Conservation (phyloP, 305 asterid genomes). For the Plantago lanceolata region DNA sequence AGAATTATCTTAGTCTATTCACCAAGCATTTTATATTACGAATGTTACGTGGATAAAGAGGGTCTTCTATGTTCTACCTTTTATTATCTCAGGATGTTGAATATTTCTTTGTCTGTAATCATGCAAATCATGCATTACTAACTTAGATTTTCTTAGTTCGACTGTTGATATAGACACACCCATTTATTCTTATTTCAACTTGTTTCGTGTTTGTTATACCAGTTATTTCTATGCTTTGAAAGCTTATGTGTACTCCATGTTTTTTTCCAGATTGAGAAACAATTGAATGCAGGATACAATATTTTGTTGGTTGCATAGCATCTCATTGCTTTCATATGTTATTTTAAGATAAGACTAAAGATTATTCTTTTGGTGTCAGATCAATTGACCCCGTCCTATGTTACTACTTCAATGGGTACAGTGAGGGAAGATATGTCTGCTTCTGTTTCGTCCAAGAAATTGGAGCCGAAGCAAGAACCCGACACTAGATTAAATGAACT, state of each 20-base stretch:
- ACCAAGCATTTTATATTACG: no score
- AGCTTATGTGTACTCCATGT: neutral
- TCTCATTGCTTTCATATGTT: conserved; percentile 4
- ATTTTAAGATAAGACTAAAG: conserved; percentile 14
- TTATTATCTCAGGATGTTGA: no score
- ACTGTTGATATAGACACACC: no score
- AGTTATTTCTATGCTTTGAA: no score
- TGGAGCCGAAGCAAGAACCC: conserved; percentile 29
- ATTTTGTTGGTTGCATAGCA: neutral
- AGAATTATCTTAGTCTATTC: no score
- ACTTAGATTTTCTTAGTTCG: no score
- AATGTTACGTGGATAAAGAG: no score
- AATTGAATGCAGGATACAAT: neutral
- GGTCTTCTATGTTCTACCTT: no score
- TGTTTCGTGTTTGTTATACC: no score
- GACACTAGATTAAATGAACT: conserved; percentile 24
- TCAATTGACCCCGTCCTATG: conserved; percentile 15
- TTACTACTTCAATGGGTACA: conserved; percentile 32
- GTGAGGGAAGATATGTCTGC: conserved; percentile 25
- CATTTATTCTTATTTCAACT: no score
- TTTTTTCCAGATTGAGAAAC: conserved; percentile 4
- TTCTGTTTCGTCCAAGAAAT: conserved; percentile 29
- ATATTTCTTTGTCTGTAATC: no score
- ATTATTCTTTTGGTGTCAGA: conserved; percentile 18
- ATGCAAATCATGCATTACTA: no score